Evolutionary conservation across 768 basidiomycete genomes (phyloP), one percentile per base, ranked within the genome.

Genomic region (Paxillus ammoniavirescens): DNA sequence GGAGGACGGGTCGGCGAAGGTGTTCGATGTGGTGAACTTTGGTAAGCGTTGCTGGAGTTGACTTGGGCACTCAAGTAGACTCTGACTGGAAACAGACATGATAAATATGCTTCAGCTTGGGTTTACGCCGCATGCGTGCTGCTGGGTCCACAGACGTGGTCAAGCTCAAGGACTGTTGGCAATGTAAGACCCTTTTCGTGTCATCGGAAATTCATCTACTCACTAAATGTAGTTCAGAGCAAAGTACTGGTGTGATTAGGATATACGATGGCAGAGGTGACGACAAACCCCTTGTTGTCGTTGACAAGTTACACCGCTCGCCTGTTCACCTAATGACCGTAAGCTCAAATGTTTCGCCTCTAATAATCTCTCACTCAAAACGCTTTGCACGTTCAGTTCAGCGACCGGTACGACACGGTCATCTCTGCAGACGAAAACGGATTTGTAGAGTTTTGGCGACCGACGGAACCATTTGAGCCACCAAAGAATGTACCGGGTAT

Each of bases 1-100:
- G 1, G 94, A 93, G 59, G 94, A 96, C 63, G 89, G 92, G 52
- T 92, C 80, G 35, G 92, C 89, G 14, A 94, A 98, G 70, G 91
- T 99, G 30, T 98, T 98, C 62, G 97, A 99, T 66, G 93, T 99
- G 2, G 82, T 97, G 55, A 98, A 98, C 72, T 98, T 98, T 68
- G 97, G 96, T 97, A 61, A 46, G 89, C 67, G 42, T 55, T 9
- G n/a, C 49, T 42, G 30, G 17, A 18, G 53, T 17, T 35, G 47
- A n/a, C 31, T 14, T 30, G 42, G 13, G 8, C 18, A 23, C 18
- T n/a, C 40, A n/a, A 26, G 33, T 17, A 17, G 41, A 42, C 36
- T 42, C 33, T 36, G 15, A 45, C 4, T 4, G 48, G 47, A 46
- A 49, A 37, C 61, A 98, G 96, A 99, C 69, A 98, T 98, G 96